These are phyloP conservation scores for Durusdinium trenchii DNA, from an alignment of 73 alveolate genomes.

Conservation along the genomic window DNA sequence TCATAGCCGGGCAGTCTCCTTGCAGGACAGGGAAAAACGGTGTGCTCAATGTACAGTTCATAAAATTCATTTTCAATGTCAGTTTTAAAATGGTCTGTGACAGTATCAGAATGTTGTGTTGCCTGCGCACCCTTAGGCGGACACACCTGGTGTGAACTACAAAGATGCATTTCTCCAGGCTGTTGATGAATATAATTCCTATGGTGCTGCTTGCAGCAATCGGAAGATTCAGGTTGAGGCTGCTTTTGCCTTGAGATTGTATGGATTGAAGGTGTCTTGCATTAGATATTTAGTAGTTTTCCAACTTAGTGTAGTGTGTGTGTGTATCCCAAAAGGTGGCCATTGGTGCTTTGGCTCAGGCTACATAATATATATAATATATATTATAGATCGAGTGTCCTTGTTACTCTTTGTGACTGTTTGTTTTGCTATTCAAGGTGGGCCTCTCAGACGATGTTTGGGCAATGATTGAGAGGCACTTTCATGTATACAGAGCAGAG, in stretches of 20 bases:
- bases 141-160: neutral
- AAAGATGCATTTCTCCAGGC: neutral
- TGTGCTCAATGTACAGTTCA: neutral
- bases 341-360: no score
- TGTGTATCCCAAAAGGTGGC: no score
- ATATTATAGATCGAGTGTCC: no score
- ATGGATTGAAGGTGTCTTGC: neutral
- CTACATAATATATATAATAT: no score
- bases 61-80: no score
- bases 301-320: no score
- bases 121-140: neutral
- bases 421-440: neutral
- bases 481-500: neutral
- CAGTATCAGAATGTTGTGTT: neutral
- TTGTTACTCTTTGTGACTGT: neutral
- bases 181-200: neutral
- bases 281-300: neutral
- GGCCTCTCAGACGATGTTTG: neutral
- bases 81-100: neutral
- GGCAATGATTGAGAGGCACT: neutral
- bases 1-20: neutral
- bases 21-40: neutral
- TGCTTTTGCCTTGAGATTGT: neutral
- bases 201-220: neutral
- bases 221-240: neutral